A percentile compares a stretch with the other conserved stretches of the same genome.
phyloP scores from a whole-genome alignment of 306 rosid genomes.

The Trichosanthes cucumerina region DNA sequence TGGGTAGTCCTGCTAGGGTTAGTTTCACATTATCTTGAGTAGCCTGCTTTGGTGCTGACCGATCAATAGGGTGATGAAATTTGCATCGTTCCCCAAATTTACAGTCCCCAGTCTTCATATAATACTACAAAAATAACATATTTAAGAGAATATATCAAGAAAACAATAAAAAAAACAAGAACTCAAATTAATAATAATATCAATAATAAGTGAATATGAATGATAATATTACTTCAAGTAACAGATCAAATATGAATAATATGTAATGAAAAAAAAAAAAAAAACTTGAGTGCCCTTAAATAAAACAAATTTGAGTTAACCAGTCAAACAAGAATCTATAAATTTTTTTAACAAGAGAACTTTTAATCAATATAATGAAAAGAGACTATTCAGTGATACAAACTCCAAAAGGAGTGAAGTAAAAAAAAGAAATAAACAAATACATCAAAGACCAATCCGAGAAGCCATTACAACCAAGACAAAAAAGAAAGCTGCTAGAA shows the following conservation, averaged over 20 bases:
- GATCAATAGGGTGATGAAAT: conserved; percentile 83
- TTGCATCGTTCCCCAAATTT: conserved; percentile 79
- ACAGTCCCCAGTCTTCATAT: conserved; percentile 92
- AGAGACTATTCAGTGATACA: too few relatives aligned
- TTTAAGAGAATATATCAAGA: background rate
- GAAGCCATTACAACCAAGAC: too few relatives aligned
- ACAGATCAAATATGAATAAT: background rate
- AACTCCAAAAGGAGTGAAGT: too few relatives aligned
- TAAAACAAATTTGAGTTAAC: background rate
- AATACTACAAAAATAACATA: conserved; percentile 35
- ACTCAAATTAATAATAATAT: background rate
- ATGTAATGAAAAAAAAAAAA: background rate
- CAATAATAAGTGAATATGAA: background rate
- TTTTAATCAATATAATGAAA: too few relatives aligned
- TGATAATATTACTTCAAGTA: background rate
- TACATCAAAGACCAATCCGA: too few relatives aligned
- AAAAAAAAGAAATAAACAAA: too few relatives aligned
- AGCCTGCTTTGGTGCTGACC: conserved; percentile 47
- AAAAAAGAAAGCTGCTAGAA: too few relatives aligned
- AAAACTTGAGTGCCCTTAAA: background rate
- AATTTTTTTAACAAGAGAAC: too few relatives aligned
- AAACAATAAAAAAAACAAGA: background rate
- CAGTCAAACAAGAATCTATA: background rate
- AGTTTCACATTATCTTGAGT: conserved; percentile 46
- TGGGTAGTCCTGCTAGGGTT: conserved; percentile 86